Percentiles rank a stretch among this genome's conserved stretches.
phyloP scores from a whole-genome alignment of 495 filamentous ascomycete species.

The Aspergillus baeticus region DNA sequence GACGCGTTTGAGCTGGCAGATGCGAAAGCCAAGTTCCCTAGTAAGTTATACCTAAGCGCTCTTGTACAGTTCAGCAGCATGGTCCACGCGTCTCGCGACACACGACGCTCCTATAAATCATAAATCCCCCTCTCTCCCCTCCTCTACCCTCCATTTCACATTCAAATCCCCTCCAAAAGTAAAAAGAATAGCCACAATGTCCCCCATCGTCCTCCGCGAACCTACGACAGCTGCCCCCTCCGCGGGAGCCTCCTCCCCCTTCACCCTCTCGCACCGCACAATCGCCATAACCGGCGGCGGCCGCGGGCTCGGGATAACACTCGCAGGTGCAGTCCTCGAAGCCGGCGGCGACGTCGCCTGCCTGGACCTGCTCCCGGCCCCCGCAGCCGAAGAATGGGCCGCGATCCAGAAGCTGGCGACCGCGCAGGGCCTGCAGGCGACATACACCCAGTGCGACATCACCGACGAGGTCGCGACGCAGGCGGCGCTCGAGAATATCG shows the following conservation, averaged over 20 bases:
- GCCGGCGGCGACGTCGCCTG: conserved; percentile 64
- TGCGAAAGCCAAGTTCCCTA: background rate
- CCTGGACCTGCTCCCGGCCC: conserved; percentile 58
- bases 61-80: background rate
- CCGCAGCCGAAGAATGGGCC: conserved; percentile 38
- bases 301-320: conserved; percentile 62
- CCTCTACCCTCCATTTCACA: background rate
- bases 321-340: conserved; percentile 64
- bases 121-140: background rate
- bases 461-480: conserved; percentile 47
- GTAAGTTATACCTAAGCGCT: background rate
- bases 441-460: conserved; percentile 56
- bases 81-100: background rate
- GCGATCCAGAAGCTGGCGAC: conserved; percentile 50
- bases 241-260: conserved; percentile 19
- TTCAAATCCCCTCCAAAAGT: background rate
- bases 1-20: background rate
- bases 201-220: conserved; percentile 27
- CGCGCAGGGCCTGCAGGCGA: conserved; percentile 40
- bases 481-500: conserved; percentile 26
- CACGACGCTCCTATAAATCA: background rate
- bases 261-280: conserved; percentile 61
- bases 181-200: conserved; percentile 20
- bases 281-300: conserved; percentile 70
- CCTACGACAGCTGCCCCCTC: background rate